Conservation (phyloP, 345 rosid species). For the Salix dunnii region DNA sequence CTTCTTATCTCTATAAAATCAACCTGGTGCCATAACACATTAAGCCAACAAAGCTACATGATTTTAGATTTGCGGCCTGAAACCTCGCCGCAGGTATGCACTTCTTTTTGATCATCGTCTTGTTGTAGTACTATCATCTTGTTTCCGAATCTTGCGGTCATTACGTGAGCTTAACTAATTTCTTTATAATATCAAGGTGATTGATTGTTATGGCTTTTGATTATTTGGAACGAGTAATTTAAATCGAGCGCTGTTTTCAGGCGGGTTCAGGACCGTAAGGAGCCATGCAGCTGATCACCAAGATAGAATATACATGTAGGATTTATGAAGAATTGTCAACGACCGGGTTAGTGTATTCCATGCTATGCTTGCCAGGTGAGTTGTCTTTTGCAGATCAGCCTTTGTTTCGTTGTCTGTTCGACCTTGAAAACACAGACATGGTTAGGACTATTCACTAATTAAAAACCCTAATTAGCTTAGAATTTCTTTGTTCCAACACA, state of each 20-base stretch:
- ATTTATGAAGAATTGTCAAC: not conserved
- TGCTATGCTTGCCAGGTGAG: constrained; percentile 46
- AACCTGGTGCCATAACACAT: not conserved
- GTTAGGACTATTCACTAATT: not conserved
- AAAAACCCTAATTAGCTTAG: constrained; percentile 8
- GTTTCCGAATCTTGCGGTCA: not conserved
- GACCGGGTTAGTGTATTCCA: constrained; percentile 47
- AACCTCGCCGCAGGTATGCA: not conserved
- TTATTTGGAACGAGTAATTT: not conserved
- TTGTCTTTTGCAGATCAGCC: constrained; percentile 37
- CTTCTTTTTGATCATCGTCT: not conserved
- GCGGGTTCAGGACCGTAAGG: not conserved
- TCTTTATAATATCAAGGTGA: not conserved
- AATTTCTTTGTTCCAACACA: not conserved
- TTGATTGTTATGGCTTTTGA: not conserved
- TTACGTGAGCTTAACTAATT: not conserved
- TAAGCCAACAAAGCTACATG: not conserved
- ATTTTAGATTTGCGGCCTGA: not conserved
- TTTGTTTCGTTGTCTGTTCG: constrained; percentile 59
- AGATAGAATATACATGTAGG: not conserved
- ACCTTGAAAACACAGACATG: constrained; percentile 28
- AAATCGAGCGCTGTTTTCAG: not conserved
- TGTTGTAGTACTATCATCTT: not conserved
- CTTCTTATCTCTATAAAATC: constrained; percentile 22
- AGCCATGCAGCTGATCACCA: not conserved